phyloP scores from a whole-genome alignment of 208 protist species.

The Vickermania ingenoplastis region DNA sequence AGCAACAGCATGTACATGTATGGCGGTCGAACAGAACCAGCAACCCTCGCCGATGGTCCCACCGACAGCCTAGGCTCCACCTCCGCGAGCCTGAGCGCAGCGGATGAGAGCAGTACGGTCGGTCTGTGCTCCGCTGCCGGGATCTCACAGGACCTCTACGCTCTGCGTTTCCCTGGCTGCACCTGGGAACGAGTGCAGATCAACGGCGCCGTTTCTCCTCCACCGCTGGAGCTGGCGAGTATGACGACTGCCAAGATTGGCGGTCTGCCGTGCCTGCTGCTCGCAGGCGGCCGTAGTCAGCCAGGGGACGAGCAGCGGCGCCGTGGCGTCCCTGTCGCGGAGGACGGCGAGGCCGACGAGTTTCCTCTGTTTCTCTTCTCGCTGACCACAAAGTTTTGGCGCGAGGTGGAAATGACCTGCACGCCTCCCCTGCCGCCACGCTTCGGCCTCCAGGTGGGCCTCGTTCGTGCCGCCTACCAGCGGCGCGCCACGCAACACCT shows the following conservation, averaged over 20 bases:
- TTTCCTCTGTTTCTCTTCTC: not conserved
- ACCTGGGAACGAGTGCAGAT: slow-evolving; percentile 34
- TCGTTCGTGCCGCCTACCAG: not conserved
- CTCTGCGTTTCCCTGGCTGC: slow-evolving; percentile 46
- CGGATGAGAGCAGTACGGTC: not conserved
- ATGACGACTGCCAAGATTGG: slow-evolving; percentile 29
- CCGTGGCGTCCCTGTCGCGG: not conserved
- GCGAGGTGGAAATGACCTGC: slow-evolving; percentile 3
- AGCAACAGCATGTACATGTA: slow-evolving; percentile 23
- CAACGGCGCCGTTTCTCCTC: slow-evolving; percentile 45
- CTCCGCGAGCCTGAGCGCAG: no score
- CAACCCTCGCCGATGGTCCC: not conserved
- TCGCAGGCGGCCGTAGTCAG: slow-evolving; percentile 26
- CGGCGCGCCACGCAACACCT: not conserved
- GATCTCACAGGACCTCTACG: slow-evolving; percentile 38
- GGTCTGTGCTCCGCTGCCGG: not conserved
- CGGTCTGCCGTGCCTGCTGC: slow-evolving; percentile 31
- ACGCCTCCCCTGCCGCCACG: not conserved
- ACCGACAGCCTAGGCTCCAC: no score
- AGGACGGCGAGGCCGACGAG: not conserved
- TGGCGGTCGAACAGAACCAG: slow-evolving; percentile 16
- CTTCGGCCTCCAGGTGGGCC: not conserved
- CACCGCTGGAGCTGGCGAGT: slow-evolving; percentile 40
- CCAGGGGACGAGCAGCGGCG: not conserved
- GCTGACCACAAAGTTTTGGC: not conserved